Percentiles rank a stretch among this genome's conserved stretches.
phyloP scores from a whole-genome alignment of 257 asterid genomes.

The Fraxinus cuspidata region DNA sequence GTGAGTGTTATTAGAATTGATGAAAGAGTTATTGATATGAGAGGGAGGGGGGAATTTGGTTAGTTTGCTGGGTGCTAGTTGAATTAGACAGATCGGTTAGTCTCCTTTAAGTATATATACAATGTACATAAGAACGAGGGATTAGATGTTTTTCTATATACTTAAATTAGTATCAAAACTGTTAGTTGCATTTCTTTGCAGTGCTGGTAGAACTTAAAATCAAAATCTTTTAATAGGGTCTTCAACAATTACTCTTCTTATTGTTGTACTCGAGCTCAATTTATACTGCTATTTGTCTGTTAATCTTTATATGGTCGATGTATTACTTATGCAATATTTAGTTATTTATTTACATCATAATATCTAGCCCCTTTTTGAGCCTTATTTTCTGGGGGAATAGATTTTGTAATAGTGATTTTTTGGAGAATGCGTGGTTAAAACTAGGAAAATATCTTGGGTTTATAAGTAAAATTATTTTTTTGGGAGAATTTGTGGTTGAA shows the following conservation, averaged over 20 bases:
- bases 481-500: too few species aligned
- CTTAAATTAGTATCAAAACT: background rate
- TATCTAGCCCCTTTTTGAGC: background rate
- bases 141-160: background rate
- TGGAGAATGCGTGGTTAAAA: too few species aligned
- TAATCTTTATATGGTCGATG: background rate
- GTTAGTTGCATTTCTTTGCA: background rate
- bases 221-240: background rate
- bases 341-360: constrained; percentile 17
- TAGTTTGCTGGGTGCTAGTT: background rate
- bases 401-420: too few species aligned
- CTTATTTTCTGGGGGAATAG: too few species aligned
- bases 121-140: background rate
- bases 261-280: background rate
- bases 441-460: too few species aligned
- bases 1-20: background rate
- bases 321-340: constrained; percentile 1
- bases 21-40: background rate
- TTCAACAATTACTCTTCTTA: background rate
- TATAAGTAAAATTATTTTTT: too few species aligned
- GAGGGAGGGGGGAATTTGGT: background rate
- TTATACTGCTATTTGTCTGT: constrained; percentile 4
- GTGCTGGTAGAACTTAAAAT: background rate
- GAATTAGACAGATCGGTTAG: background rate
- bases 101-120: background rate